Percentiles rank a stretch among this genome's conserved stretches.
phyloP scores from a whole-genome alignment of 192 early-diverging fungal genomes.

The Pilaira anomala region DNA sequence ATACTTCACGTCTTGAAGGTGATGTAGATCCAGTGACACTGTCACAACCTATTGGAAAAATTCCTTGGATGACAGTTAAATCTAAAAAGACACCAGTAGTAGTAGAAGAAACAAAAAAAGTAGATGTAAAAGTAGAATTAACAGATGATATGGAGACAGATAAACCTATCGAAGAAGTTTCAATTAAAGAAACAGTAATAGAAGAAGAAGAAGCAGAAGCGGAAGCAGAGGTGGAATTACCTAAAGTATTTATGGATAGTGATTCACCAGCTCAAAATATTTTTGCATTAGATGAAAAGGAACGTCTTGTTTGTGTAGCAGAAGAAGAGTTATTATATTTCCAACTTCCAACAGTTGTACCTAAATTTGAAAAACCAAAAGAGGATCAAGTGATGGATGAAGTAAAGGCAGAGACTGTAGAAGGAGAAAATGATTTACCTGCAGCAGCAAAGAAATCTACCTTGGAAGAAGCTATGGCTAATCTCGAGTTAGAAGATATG shows the following conservation, averaged over 20 bases:
- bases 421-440: conserved; percentile 18
- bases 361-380: conserved; percentile 42
- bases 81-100: not conserved
- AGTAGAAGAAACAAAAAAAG: not conserved
- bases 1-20: conserved; percentile 16
- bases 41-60: not conserved
- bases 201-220: conserved; percentile 2
- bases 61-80: conserved; percentile 22
- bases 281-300: conserved; percentile 22
- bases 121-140: not conserved
- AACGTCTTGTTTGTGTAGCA: conserved; percentile 21
- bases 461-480: conserved; percentile 12
- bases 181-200: not conserved
- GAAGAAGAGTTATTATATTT: conserved; percentile 56
- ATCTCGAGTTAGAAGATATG: conserved; percentile 15
- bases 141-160: not conserved
- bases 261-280: conserved; percentile 28
- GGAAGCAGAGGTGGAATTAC: not conserved
- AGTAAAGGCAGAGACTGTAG: conserved; percentile 31
- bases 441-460: conserved; percentile 21
- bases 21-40: conserved; percentile 27
- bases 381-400: conserved; percentile 8
- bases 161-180: not conserved
- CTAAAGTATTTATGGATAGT: conserved; percentile 13
- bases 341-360: conserved; percentile 61